A percentile compares a stretch with the other conserved stretches of the same genome.
Evolutionary conservation across 805 yeast genomes (phyloP).

Genomic region (Maudiozyma saulgeensis): DNA sequence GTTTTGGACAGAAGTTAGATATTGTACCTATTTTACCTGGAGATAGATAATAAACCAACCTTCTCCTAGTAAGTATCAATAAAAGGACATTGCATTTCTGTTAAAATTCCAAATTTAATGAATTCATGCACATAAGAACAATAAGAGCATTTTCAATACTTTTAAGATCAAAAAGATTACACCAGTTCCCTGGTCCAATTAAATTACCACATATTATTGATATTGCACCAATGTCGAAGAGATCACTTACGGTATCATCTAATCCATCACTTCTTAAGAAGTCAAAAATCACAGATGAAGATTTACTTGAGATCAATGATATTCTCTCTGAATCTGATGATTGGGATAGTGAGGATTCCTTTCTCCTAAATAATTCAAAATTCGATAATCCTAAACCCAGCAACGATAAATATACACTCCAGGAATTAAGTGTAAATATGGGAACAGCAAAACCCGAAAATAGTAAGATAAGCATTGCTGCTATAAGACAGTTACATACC

Average conservation of each 20-base stretch:
- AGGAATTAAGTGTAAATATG: too few species aligned
- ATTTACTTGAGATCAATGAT: constrained; percentile 4
- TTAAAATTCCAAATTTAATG: background rate
- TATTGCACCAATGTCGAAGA: background rate
- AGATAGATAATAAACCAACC: too few species aligned
- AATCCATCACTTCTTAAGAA: constrained; percentile 1
- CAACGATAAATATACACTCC: background rate
- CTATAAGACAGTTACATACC: too few species aligned
- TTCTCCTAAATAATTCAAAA: background rate
- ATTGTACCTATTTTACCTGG: too few species aligned
- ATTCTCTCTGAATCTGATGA: constrained; percentile 13
- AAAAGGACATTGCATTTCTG: background rate
- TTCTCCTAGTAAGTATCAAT: too few species aligned
- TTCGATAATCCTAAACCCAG: background rate
- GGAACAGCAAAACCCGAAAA: too few species aligned
- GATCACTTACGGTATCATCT: background rate
- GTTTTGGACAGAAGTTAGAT: too few species aligned
- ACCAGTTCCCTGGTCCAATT: background rate
- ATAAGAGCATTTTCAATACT: background rate
- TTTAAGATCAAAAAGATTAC: background rate
- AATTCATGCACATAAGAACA: constrained; percentile 1
- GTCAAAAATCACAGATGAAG: constrained; percentile 4
- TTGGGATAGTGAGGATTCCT: constrained; percentile 5
- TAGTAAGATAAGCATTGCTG: too few species aligned
- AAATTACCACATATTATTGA: background rate